A percentile compares a stretch with the other conserved stretches of the same genome.
phyloP scores from a whole-genome alignment of 345 rosid genomes.

The Litchi chinensis region DNA sequence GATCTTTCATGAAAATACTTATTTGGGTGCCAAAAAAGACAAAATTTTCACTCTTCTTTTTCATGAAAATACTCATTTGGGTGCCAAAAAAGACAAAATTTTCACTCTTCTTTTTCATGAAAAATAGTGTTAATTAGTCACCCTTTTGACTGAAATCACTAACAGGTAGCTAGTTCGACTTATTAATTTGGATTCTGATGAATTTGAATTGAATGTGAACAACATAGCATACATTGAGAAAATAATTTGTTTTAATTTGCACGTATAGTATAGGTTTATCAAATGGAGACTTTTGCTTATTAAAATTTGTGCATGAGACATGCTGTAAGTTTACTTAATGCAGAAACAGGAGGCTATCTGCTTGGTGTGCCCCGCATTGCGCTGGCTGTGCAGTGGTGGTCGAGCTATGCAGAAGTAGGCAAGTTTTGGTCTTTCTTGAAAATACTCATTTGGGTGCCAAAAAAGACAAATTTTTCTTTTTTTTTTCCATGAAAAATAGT shows the following conservation, averaged over 20 bases:
- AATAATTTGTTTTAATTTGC: background rate
- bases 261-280: background rate
- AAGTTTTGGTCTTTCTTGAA: constrained; percentile 24
- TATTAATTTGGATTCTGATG: background rate
- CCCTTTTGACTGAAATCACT: background rate
- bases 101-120: too few species aligned
- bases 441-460: background rate
- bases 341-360: background rate
- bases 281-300: background rate
- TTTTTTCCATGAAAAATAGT: background rate
- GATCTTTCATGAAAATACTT: background rate
- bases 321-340: background rate
- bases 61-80: background rate
- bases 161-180: background rate
- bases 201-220: background rate
- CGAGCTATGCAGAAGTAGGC: constrained; percentile 95
- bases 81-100: background rate
- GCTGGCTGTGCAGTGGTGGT: constrained; percentile 65
- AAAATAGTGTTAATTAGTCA: background rate
- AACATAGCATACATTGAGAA: background rate
- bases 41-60: too few species aligned
- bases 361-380: constrained; percentile 33
- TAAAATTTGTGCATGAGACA: background rate
- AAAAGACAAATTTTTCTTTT: too few species aligned
- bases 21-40: background rate